phyloP scores from a whole-genome alignment of 768 basidiomycete species.

The Amyloporia xantha region DNA sequence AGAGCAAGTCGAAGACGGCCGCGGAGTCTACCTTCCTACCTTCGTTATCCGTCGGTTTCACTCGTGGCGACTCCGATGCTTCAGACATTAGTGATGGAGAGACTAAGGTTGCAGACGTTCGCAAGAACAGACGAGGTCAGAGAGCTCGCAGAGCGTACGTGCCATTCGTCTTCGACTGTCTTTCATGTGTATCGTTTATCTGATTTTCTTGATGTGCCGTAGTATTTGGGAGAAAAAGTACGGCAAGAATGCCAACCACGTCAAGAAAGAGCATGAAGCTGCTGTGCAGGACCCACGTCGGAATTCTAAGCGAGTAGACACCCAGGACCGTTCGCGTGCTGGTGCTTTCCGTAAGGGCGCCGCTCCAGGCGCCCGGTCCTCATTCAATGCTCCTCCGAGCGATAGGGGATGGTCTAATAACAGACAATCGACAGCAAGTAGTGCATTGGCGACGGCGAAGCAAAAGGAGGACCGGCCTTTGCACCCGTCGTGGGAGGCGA shows the following conservation, averaged over 20 bases:
- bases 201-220: not conserved
- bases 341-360: not conserved
- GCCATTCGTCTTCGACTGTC: not conserved
- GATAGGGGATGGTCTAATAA: not conserved
- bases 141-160: slow-evolving; percentile 91
- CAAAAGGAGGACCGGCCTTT: slow-evolving; percentile 37
- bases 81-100: slow-evolving; percentile 67
- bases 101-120: slow-evolving; percentile 40
- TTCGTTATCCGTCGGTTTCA: slow-evolving; percentile 80
- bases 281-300: slow-evolving; percentile 5
- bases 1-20: slow-evolving; percentile 15
- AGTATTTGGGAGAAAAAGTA: slow-evolving; percentile 99
- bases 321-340: not conserved
- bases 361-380: not conserved
- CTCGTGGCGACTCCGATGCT: slow-evolving; percentile 69
- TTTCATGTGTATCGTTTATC: not conserved
- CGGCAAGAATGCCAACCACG: slow-evolving; percentile 85
- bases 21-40: slow-evolving; percentile 72
- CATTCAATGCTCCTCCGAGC: not conserved
- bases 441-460: slow-evolving; percentile 6
- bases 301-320: not conserved
- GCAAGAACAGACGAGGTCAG: slow-evolving; percentile 86
- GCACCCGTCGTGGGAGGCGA: slow-evolving; percentile 98
- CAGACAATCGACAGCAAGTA: not conserved
- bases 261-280: slow-evolving; percentile 50